These are phyloP conservation scores for Pyricularia sp. DNA, from an alignment of 2,329 filamentous ascomycete species.

Conservation along the genomic window DNA sequence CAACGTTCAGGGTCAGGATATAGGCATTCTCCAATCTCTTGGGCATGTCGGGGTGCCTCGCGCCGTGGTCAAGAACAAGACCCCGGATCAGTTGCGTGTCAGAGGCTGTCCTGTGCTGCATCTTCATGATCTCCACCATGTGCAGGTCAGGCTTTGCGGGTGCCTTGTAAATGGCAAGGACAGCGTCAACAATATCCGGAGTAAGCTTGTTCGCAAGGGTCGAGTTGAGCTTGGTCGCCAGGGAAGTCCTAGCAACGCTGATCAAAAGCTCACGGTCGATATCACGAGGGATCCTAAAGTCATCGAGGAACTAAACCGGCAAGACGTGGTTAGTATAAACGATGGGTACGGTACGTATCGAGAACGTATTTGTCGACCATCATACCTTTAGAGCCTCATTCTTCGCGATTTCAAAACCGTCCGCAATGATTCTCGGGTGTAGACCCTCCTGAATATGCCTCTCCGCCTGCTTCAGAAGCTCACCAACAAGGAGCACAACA, in stretches of 20 bases:
- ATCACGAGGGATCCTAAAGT: constrained; percentile 81
- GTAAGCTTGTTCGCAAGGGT: constrained; percentile 85
- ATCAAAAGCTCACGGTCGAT: constrained; percentile 91
- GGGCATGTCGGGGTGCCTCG: constrained; percentile 95
- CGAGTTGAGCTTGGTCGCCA: constrained; percentile 89
- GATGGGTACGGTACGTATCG: neutral
- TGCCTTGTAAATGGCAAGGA: constrained; percentile 84
- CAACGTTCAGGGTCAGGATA: constrained; percentile 93
- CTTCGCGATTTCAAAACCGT: constrained; percentile 97
- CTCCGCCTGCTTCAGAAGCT: constrained; percentile 95
- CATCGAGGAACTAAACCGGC: constrained; percentile 67
- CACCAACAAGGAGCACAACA: constrained; percentile 88
- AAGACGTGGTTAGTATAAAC: neutral
- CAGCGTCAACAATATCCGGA: constrained; percentile 90
- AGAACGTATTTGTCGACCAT: neutral
- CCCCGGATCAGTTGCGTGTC: constrained; percentile 95
- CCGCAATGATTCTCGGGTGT: constrained; percentile 91
- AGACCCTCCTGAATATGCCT: constrained; percentile 94
- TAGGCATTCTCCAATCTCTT: constrained; percentile 92
- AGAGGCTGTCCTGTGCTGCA: constrained; percentile 94
- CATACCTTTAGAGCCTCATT: constrained; percentile 75
- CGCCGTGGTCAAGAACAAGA: constrained; percentile 87
- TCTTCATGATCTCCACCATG: constrained; percentile 99
- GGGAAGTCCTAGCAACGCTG: constrained; percentile 85
- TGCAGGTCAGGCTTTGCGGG: constrained; percentile 92